phyloP scores from a whole-genome alignment of 306 rosid species.

The Rosa chinensis region DNA sequence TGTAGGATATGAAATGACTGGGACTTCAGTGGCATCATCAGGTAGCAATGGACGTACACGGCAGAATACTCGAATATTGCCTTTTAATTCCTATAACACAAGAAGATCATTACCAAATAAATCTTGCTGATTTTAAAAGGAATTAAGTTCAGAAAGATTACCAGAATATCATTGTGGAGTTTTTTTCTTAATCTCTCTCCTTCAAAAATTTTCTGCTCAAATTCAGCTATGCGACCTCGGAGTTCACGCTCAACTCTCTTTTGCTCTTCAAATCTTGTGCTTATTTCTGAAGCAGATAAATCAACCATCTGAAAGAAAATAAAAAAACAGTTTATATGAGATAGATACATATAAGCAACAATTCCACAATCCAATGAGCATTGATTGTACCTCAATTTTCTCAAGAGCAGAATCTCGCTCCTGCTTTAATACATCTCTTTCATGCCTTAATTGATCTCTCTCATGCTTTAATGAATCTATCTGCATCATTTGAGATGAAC shows the following conservation, averaged over 20 bases:
- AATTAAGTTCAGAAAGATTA: constrained; percentile 27
- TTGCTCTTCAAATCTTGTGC: constrained; percentile 60
- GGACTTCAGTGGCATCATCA: constrained; percentile 61
- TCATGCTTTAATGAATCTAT: constrained; percentile 52
- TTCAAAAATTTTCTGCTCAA: constrained; percentile 64
- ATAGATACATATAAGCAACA: not conserved
- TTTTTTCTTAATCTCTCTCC: constrained; percentile 81
- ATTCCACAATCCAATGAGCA: constrained; percentile 11
- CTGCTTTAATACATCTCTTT: constrained; percentile 45
- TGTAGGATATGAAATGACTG: constrained; percentile 70
- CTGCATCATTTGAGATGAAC: constrained; percentile 73
- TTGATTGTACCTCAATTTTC: constrained; percentile 55
- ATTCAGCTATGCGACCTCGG: constrained; percentile 60
- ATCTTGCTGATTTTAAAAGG: not conserved
- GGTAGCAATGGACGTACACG: constrained; percentile 90
- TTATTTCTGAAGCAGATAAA: constrained; percentile 58
- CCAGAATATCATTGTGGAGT: constrained; percentile 86
- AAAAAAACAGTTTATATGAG: not conserved
- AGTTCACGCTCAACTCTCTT: constrained; percentile 49
- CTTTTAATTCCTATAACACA: constrained; percentile 72
- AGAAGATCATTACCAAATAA: constrained; percentile 20
- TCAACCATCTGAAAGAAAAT: constrained; percentile 50
- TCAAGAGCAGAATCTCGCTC: constrained; percentile 61
- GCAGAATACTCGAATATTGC: constrained; percentile 93
- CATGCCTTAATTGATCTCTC: constrained; percentile 26